A percentile compares a stretch with the other conserved stretches of the same genome.
Conservation (phyloP, 169 alveolate species). For the Plasmodium blacklocki region DNA sequence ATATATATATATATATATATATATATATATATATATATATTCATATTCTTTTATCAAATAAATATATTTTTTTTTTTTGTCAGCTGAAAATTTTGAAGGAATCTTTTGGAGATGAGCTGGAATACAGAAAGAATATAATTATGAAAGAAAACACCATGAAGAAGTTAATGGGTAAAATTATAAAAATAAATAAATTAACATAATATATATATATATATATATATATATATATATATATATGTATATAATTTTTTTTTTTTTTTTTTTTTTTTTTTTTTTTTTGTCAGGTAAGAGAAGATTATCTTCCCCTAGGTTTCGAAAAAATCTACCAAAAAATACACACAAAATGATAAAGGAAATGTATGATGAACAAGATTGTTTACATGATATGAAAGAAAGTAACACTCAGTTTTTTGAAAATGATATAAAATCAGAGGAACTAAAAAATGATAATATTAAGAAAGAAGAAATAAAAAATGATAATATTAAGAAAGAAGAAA, state of each 20-base stretch:
- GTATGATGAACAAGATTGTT: conserved; percentile 42
- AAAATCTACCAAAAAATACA: conserved; percentile 47
- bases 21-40: not conserved
- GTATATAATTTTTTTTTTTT: not conserved
- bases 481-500: not conserved
- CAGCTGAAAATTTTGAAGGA: conserved; percentile 67
- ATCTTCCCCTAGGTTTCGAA: conserved; percentile 64
- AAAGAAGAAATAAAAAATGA: not conserved
- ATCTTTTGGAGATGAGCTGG: conserved; percentile 56
- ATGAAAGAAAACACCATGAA: conserved; percentile 49
- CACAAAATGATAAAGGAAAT: conserved; percentile 75
- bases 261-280: not conserved
- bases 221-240: not conserved
- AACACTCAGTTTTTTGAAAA: conserved; percentile 12
- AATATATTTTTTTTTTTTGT: not conserved
- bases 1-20: not conserved
- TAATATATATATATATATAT: not conserved
- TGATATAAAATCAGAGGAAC: not conserved
- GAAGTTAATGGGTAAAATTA: conserved; percentile 49
- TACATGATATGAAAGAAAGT: conserved; percentile 2
- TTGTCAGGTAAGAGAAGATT: conserved; percentile 68
- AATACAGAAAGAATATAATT: conserved; percentile 49
- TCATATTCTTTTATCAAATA: not conserved
- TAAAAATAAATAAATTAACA: not conserved
- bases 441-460: not conserved